Base-by-base conservation (phyloP, 345 rosid species). In the Brassica cretica region DNA sequence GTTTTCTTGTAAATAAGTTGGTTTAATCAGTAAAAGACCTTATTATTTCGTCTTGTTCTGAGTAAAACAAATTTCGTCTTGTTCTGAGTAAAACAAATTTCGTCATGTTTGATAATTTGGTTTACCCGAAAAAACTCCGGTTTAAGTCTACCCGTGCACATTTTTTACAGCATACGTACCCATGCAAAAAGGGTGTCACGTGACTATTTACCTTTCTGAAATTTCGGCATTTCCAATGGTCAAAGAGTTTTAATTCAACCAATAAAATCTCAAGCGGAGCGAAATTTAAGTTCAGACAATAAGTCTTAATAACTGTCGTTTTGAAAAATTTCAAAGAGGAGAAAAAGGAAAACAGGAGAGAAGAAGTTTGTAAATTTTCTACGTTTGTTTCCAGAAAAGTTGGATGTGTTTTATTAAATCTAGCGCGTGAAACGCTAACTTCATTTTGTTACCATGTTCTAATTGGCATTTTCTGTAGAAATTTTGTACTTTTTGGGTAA, bases 211-310 rank as follows among this genome's bases (percentile, higher is more conserved):
- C 55, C 55, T 46, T 73, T 73, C 78, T 73, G 27, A 73, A 78
- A 61, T 46, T 49, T 78, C 82, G 82, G 82, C 74, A 49, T 67
- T 60, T 73, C 78, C 18, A 49, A 61, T 33, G 78, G 82, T 78
- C 74, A 73, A 68, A 60, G 70, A 73, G 60, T 72, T 21, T 59
- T 33, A 9, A 73, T 61, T 49, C 33, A 46, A 73, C 74, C 74
- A 68, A 49, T 78, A 7, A 78, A 72, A 73, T 46, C 46, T 49
- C 41, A 21, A 3, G 56, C 53, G 21, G 6, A 68, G 74, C 82
- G 82, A 73, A 78, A 73, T 67, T 73, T 55, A 78, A 78, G 82
- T 67, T 2, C 7, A 67, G 49, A 60, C 82, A 73, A 46, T 78
- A 67, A 73, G 63, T 55, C 14, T 37, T 8, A 7, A 33, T 8